Base-by-base conservation (phyloP, 202 grass and related monocot species). In the Setaria italica region DNA sequence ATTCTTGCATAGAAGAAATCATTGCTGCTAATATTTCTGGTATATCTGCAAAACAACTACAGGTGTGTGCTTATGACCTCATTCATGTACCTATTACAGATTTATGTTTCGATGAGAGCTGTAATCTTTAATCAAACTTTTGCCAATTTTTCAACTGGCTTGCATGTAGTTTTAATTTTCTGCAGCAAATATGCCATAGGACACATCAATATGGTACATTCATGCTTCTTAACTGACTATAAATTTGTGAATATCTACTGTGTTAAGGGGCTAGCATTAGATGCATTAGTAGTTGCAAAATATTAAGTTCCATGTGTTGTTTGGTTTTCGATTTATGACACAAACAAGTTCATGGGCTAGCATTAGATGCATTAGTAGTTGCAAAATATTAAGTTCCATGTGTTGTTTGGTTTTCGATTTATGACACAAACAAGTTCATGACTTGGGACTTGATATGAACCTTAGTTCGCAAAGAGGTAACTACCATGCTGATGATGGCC, bases 1-100 rank as follows among this genome's bases (percentile, higher is more conserved):
- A 81, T 42, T 82, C 67, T 35, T 86, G 75, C 57, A 13, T 67
- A 56, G 72, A 85, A 88, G 95, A 98, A 81, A 63, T 12, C 47
- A 56, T 94, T 84, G 86, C 91, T 89, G 93, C 95, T 82, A 90
- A 92, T 87, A 89, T 94, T 82, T 98, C 91, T 89, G 95, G 95
- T 55, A 94, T 98, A 88, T 92, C 89, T 58, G 63, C 60, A 70
- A 98, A 89, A 72, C 95, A 98, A 90, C 84, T 98, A 29, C 67
- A 98, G 95, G 95, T 98, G 64, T 57, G 77, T 76, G 84, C 67
- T 58, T 81, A 87, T 87, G 48, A 67, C 39, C 37, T 67, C 77
- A 82, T 90, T 37, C 51, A 73, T 50, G 30, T 73, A 49, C 49
- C 39, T 16, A 17, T 70, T 56, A 45, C 50, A 45, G 29, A 20